Base-by-base conservation (phyloP, 495 filamentous ascomycete species). In the Apiosordaria backusii region DNA sequence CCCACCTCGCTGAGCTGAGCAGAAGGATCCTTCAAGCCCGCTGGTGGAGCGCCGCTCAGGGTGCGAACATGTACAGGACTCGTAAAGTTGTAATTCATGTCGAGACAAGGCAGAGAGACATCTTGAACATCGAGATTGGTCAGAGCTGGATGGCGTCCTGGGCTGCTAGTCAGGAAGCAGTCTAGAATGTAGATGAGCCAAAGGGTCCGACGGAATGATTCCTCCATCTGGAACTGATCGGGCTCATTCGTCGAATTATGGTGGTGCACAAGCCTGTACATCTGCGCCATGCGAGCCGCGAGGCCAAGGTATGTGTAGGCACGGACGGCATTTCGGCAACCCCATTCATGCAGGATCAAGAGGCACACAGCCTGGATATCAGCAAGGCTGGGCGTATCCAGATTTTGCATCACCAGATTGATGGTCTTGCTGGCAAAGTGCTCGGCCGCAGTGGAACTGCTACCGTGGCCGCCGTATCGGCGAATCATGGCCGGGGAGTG, bases 131-230 rank as follows among this genome's bases (percentile, higher is more conserved):
- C 81, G 65, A 77, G 77, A 50, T 75, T 71, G 16, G 80, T 77
- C 22, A 83, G 70, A 13, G 81, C 80, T 23, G 81, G 80, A 63
- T 81, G 77, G 29, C 81, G 81, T 60, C 81, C 81, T 58, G 81
- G 81, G 67, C 81, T 83, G 74, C 80, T 83, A 21, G 81, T 83
- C n/a, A 83, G 76, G 64, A 83, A 81, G 71, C 80, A 83, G 67
- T 83, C 81, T 40, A 83, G 77, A 45, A 83, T 81, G 68, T 83
- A 83, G 61, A 82, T 81, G 54, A 83, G 76, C 81, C 81, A 83
- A 25, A 83, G 68, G 0, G 81, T 81, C 27, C 81, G 80, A 26
- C 81, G 79, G 73, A 83, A 81, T 3, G 80, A 82, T 66, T 83
- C 81, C 19, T 83, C 81, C 69, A 80, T 77, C 35, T 83, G 77